Percentiles rank a stretch among this genome's conserved stretches.
Conservation (phyloP, 2,329 filamentous ascomycete species). For the Aspergillus sp. region DNA sequence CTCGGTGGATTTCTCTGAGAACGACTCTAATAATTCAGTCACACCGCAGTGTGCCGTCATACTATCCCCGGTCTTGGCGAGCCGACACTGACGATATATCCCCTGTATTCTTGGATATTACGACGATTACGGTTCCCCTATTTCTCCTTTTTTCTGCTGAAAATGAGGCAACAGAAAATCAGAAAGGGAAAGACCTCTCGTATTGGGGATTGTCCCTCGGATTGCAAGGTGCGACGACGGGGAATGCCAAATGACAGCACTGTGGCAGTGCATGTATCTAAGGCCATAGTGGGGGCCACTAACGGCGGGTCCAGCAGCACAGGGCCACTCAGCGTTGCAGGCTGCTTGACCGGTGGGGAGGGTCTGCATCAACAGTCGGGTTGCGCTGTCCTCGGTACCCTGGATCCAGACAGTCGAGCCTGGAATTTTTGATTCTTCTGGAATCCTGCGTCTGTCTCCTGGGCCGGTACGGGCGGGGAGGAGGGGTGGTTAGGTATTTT, state of each 20-base stretch:
- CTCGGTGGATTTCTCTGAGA: too few relatives aligned
- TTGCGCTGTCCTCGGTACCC: slow-evolving; percentile 11
- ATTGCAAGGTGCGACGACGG: slow-evolving; percentile 6
- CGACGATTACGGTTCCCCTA: neutral
- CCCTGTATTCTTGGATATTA: neutral
- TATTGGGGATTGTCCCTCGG: slow-evolving; percentile 11
- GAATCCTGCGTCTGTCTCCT: slow-evolving; percentile 2
- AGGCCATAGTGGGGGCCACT: slow-evolving; percentile 18
- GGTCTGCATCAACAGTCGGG: slow-evolving; percentile 5
- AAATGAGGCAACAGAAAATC: neutral
- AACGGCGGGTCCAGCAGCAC: slow-evolving; percentile 17
- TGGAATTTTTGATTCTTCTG: slow-evolving; percentile 7
- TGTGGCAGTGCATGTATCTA: slow-evolving; percentile 27
- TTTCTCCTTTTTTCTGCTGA: neutral
- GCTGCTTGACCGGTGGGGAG: slow-evolving; percentile 9
- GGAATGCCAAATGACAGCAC: slow-evolving; percentile 21
- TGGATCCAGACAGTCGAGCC: neutral
- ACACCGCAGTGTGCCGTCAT: too few relatives aligned
- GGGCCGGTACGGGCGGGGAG: too few relatives aligned
- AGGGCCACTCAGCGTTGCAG: slow-evolving; percentile 15
- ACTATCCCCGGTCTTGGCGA: too few relatives aligned
- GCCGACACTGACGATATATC: too few relatives aligned
- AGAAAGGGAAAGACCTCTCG: neutral
- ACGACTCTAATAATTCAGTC: too few relatives aligned
- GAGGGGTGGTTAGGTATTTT: too few relatives aligned